Base-by-base conservation (phyloP, 768 basidiomycete genomes). In the Guyanaporus albipodus region DNA sequence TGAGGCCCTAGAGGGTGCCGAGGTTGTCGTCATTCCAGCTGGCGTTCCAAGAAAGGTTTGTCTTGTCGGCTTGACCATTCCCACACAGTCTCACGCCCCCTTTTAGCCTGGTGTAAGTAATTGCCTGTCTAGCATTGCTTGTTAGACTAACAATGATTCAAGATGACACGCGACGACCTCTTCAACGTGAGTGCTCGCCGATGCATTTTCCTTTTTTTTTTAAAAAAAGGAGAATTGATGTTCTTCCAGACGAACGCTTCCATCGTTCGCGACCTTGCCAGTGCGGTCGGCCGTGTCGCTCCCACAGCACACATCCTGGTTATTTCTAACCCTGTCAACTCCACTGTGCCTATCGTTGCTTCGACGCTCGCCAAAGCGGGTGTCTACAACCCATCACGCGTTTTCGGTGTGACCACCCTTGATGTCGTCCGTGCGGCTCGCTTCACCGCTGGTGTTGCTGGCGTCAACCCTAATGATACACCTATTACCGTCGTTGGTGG, bases 271-370 rank as follows among this genome's bases (percentile, higher is more conserved):
- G 93, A 94, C 76, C 89, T 99, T 56, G 95, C 95, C 28, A 70
- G 85, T 39, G 86, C 92, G 12, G 79, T 93, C 52, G 89, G 81
- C 57, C 87, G 91, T 50, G 83, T 89, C 48, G 71, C 90, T 31
- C 94, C 96, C 44, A 80, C 85, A 42, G 96, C 96, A n/a, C 83
- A 89, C 72, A 78, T 98, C 62, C 82, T 92, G 57, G 85, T 98
- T 72, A 99, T 99, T 71, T 95, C 94, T 59, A 99, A 99, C 84
- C 95, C 95, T 44, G 95, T 96, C 77, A 92, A 91, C 78, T 90
- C 87, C 42, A 97, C 96, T 52, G 96, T 98, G 49, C 95, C 96
- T 60, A 96, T 99, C 59, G 93, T 96, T 57, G 92, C 93, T 36
- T 79, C 83, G 56, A 87, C 88, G 49, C 85, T 96, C 67, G 81